These are phyloP conservation scores for Crithidia bombi DNA, from an alignment of 208 protist species.

Conservation along the genomic window DNA sequence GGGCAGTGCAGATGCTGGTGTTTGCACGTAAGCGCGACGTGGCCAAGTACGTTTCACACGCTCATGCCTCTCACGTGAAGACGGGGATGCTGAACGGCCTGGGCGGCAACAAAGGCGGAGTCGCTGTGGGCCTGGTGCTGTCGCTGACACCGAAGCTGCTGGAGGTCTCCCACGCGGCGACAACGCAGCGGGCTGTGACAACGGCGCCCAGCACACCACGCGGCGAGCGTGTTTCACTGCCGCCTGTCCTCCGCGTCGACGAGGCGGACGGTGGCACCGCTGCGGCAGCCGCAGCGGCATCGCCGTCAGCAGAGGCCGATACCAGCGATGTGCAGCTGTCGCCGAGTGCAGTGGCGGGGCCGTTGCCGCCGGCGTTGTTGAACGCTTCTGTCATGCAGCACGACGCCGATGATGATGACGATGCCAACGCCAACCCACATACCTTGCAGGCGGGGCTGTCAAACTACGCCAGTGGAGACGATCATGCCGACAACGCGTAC, in stretches of 20 bases:
- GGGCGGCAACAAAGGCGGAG: slow-evolving; percentile 94
- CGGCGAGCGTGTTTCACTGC: slow-evolving; percentile 1
- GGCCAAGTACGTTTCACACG: slow-evolving; percentile 52
- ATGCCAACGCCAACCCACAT: not conserved
- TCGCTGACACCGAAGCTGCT: slow-evolving; percentile 42
- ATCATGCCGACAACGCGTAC: not conserved
- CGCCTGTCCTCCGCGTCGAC: not conserved
- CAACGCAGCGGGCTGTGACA: slow-evolving; percentile 13
- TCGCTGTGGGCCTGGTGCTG: slow-evolving; percentile 76
- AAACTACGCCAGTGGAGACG: not conserved
- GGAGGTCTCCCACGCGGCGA: slow-evolving; percentile 9
- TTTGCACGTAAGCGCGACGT: slow-evolving; percentile 78
- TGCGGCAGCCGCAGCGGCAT: too few relatives aligned
- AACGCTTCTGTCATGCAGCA: slow-evolving; percentile 1
- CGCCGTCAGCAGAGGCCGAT: not conserved
- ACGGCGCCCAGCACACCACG: slow-evolving; percentile 7
- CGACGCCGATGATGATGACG: slow-evolving; percentile 10
- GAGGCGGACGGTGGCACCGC: not conserved
- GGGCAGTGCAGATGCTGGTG: slow-evolving; percentile 85
- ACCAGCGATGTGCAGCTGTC: slow-evolving; percentile 3
- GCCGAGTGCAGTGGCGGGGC: not conserved
- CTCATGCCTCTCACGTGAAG: slow-evolving; percentile 53
- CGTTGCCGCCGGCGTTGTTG: not conserved
- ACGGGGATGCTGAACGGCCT: slow-evolving; percentile 62
- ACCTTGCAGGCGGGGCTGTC: not conserved